A percentile compares a stretch with the other conserved stretches of the same genome.
Evolutionary conservation across 495 filamentous ascomycete genomes (phyloP).

Genomic region (Hamigera avellanea): DNA sequence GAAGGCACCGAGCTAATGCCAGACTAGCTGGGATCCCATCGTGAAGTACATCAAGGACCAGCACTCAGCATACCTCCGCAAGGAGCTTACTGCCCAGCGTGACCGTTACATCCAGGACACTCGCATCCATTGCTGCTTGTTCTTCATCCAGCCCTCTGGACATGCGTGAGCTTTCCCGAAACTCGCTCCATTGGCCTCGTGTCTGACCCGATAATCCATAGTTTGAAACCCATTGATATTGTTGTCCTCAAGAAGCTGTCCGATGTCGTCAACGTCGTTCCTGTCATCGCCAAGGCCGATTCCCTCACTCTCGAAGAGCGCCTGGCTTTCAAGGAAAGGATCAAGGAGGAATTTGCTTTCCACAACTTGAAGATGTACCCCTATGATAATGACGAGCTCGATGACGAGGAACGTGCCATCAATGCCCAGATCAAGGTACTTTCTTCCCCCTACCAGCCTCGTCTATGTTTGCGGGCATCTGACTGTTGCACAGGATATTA

Average conservation of each 20-base stretch:
- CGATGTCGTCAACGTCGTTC: constrained; percentile 97
- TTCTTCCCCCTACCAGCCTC: constrained; percentile 1
- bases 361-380: constrained; percentile 99
- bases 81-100: constrained; percentile 98
- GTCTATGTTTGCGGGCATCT: constrained; percentile 5
- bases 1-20: constrained; percentile 14
- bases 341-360: constrained; percentile 99
- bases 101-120: constrained; percentile 99
- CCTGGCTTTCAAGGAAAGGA: constrained; percentile 92
- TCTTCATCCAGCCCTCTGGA: constrained; percentile 98
- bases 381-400: constrained; percentile 97
- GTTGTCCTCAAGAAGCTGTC: constrained; percentile 98
- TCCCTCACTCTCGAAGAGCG: constrained; percentile 94
- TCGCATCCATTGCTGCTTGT: constrained; percentile 97
- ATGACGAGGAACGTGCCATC: constrained; percentile 87
- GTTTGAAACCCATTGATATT: constrained; percentile 95
- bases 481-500: constrained; percentile 57
- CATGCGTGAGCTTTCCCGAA: constrained; percentile 55
- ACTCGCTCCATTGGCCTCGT: background rate
- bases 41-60: constrained; percentile 99
- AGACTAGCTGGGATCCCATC: constrained; percentile 70
- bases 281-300: constrained; percentile 97
- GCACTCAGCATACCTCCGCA: constrained; percentile 98
- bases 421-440: constrained; percentile 92
- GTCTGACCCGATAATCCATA: constrained; percentile 19